These are phyloP conservation scores for Hyphodiscus hymeniophilus DNA, from an alignment of 495 filamentous ascomycete species.

Conservation along the genomic window DNA sequence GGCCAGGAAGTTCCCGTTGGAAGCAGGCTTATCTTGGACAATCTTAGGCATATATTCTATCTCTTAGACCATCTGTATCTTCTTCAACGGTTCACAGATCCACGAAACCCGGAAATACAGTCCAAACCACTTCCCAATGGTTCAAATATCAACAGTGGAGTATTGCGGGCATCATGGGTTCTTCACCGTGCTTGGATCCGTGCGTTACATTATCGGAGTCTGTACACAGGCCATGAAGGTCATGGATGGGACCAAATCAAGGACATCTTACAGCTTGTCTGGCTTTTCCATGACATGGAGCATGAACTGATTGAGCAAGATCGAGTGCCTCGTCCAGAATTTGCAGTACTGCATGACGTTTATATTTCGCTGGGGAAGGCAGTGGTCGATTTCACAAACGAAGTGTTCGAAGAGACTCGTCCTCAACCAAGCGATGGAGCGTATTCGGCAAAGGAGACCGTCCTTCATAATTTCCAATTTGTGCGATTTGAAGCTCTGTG, in stretches of 20 bases:
- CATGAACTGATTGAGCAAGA: background rate
- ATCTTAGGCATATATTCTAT: background rate
- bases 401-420: background rate
- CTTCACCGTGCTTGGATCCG: constrained; percentile 14
- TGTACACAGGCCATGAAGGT: background rate
- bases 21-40: too few relatives aligned
- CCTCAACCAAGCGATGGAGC: background rate
- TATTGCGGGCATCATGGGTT: constrained; percentile 2
- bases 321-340: background rate
- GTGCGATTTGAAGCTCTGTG: too few relatives aligned
- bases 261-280: background rate
- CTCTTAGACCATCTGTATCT: background rate
- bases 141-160: background rate
- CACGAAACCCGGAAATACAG: background rate
- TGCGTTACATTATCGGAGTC: constrained; percentile 9
- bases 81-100: background rate
- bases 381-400: background rate
- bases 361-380: background rate
- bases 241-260: background rate
- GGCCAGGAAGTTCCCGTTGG: too few relatives aligned
- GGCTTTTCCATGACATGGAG: background rate
- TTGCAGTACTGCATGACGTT: background rate
- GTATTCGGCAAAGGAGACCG: background rate
- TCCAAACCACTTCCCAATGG: constrained; percentile 1
- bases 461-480: background rate